Evolutionary conservation across 176 grass and related monocot genomes (phyloP).

Genomic region (Bolboschoenus planiculmis): DNA sequence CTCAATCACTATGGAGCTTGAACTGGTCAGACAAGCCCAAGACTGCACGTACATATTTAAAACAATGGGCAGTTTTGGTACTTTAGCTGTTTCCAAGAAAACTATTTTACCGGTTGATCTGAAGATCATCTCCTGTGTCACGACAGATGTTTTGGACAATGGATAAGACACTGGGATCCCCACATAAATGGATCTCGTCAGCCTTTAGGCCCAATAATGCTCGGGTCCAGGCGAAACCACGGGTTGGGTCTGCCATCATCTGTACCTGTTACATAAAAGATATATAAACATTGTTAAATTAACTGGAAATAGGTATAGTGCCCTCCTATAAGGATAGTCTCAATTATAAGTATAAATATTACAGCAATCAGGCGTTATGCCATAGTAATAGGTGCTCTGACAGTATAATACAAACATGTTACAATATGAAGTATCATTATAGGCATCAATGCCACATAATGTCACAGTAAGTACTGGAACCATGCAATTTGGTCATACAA

Average conservation of each 20-base stretch:
- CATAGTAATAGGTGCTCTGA: background rate
- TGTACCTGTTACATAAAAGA: conserved; percentile 31
- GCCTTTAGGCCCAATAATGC: conserved; percentile 86
- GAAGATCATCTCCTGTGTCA: conserved; percentile 71
- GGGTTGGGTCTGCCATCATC: conserved; percentile 71
- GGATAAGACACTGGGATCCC: conserved; percentile 82
- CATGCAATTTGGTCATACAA: background rate
- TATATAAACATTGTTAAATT: background rate
- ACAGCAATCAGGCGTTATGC: background rate
- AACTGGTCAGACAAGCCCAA: background rate
- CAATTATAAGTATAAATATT: background rate
- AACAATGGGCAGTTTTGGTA: background rate
- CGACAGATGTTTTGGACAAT: conserved; percentile 59
- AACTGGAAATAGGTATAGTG: background rate
- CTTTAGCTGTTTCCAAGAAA: background rate
- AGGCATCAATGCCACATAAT: background rate
- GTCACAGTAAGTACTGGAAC: background rate
- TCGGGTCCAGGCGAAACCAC: conserved; percentile 81
- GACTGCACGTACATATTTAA: background rate
- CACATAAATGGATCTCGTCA: conserved; percentile 93
- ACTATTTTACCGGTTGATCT: conserved; percentile 3
- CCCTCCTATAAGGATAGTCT: background rate
- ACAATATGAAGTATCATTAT: background rate
- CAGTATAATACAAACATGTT: background rate
- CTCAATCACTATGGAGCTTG: background rate